A percentile compares a stretch with the other conserved stretches of the same genome.
Conservation (phyloP, 2,329 filamentous ascomycete species). For the Sclerotinia spermophila region DNA sequence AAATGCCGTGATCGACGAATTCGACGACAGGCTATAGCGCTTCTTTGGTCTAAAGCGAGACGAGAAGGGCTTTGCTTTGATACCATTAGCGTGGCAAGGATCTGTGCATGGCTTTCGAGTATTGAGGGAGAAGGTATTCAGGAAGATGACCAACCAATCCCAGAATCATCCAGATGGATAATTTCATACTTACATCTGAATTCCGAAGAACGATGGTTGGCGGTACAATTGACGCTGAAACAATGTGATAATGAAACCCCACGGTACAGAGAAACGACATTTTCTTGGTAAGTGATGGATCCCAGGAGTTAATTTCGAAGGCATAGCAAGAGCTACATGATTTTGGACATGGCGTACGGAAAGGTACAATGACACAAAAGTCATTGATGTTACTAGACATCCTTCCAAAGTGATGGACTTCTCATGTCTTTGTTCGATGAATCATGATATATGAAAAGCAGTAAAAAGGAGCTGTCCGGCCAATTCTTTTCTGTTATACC, state of each 20-base stretch:
- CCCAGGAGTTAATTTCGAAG: slow-evolving; percentile 5
- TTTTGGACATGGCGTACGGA: slow-evolving; percentile 10
- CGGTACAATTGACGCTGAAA: slow-evolving; percentile 33
- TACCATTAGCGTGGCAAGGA: slow-evolving; percentile 34
- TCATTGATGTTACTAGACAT: background rate
- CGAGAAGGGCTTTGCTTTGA: slow-evolving; percentile 36
- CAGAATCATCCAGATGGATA: slow-evolving; percentile 31
- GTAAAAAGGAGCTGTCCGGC: background rate
- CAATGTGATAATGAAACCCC: slow-evolving; percentile 29
- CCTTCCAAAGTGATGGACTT: background rate
- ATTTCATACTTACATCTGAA: slow-evolving; percentile 35
- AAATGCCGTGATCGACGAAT: slow-evolving; percentile 35
- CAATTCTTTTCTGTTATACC: background rate
- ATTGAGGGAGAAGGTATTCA: slow-evolving; percentile 35
- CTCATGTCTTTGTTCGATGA: background rate
- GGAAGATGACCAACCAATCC: slow-evolving; percentile 32
- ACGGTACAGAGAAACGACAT: slow-evolving; percentile 35
- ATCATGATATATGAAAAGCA: background rate
- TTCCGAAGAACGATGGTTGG: slow-evolving; percentile 35
- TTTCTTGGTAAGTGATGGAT: slow-evolving; percentile 33
- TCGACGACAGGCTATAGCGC: slow-evolving; percentile 32
- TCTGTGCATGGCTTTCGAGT: slow-evolving; percentile 36
- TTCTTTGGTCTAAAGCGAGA: slow-evolving; percentile 36
- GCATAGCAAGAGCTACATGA: background rate
- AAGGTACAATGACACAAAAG: background rate